These are phyloP conservation scores for Phytophthora chlamydospora DNA, from an alignment of 352 stramenopile species.

Conservation along the genomic window DNA sequence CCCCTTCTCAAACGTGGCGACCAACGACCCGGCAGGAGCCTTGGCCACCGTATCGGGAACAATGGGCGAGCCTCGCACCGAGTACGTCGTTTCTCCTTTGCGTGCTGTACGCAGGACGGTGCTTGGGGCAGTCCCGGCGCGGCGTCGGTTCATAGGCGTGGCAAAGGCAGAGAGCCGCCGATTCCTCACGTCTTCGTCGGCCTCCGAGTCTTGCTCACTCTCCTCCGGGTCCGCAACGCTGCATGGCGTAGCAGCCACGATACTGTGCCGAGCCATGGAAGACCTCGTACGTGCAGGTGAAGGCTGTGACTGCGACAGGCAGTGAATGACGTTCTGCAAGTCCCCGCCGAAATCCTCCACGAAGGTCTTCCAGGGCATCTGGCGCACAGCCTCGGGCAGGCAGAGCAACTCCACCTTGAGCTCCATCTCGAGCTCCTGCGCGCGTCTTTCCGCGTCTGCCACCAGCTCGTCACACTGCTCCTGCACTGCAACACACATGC, in stretches of 20 bases:
- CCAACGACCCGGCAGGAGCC: slow-evolving; percentile 53
- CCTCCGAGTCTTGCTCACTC: slow-evolving; percentile 11
- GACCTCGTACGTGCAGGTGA: slow-evolving; percentile 21
- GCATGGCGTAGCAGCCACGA: slow-evolving; percentile 51
- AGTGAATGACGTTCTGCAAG: slow-evolving; percentile 75
- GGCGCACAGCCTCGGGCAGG: slow-evolving; percentile 69
- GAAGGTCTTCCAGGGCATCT: slow-evolving; percentile 84
- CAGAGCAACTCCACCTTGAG: slow-evolving; percentile 83
- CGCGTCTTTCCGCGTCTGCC: slow-evolving; percentile 57
- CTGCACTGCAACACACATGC: slow-evolving; percentile 45
- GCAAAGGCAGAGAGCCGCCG: slow-evolving; percentile 42
- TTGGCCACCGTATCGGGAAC: slow-evolving; percentile 61
- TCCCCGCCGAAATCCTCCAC: slow-evolving; percentile 79
- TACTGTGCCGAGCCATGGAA: slow-evolving; percentile 31
- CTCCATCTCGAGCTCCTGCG: slow-evolving; percentile 72
- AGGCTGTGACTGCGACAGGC: slow-evolving; percentile 43
- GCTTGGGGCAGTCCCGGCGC: slow-evolving; percentile 13
- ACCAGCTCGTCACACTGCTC: slow-evolving; percentile 66
- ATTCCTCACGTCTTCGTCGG: slow-evolving; percentile 21
- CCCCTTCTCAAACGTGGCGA: slow-evolving; percentile 64
- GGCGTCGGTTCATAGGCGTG: slow-evolving; percentile 44
- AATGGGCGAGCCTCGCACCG: slow-evolving; percentile 70
- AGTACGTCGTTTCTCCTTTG: slow-evolving; percentile 80
- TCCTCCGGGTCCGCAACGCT: slow-evolving; percentile 26
- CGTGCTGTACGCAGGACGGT: slow-evolving; percentile 70